Evolutionary conservation across 2,329 filamentous ascomycete genomes (phyloP).

Genomic region (Esteya vermicola): DNA sequence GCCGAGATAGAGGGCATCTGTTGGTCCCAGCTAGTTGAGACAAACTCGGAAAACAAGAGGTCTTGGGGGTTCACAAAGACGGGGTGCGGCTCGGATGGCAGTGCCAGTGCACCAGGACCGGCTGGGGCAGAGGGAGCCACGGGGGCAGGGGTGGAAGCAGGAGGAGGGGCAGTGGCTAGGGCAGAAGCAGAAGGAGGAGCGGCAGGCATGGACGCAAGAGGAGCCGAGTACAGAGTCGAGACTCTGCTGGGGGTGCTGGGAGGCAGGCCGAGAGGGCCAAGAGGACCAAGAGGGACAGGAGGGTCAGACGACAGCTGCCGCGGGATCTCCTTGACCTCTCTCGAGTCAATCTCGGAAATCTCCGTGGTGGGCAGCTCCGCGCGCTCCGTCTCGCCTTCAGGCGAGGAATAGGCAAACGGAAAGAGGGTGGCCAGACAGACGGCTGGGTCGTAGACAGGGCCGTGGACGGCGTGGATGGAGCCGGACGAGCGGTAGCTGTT

Average conservation of each 20-base stretch:
- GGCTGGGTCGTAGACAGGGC: not conserved
- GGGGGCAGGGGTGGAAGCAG: not conserved
- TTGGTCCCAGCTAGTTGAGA: slow-evolving; percentile 16
- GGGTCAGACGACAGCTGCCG: no score
- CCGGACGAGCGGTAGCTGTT: not conserved
- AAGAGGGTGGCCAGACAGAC: slow-evolving; percentile 23
- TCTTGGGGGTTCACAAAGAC: slow-evolving; percentile 17
- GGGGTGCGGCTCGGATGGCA: slow-evolving; percentile 3
- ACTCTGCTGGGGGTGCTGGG: no score
- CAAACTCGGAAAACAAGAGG: slow-evolving; percentile 18
- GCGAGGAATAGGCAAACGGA: slow-evolving; percentile 28
- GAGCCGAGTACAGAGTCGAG: no score
- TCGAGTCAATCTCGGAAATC: slow-evolving; percentile 36
- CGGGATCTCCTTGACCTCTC: slow-evolving; percentile 18
- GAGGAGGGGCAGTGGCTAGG: not conserved
- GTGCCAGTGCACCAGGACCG: slow-evolving; percentile 3
- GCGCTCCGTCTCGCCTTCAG: slow-evolving; percentile 15
- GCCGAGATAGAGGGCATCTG: not conserved
- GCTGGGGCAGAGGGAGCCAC: no score
- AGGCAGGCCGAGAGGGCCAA: no score
- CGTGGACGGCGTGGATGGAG: not conserved
- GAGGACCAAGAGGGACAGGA: no score
- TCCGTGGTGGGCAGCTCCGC: slow-evolving; percentile 34
- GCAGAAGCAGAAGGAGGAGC: not conserved
- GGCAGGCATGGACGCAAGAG: not conserved